These are phyloP conservation scores for Colletotrichum gloeosporioides DNA, from an alignment of 2,329 filamentous ascomycete species.

Conservation along the genomic window DNA sequence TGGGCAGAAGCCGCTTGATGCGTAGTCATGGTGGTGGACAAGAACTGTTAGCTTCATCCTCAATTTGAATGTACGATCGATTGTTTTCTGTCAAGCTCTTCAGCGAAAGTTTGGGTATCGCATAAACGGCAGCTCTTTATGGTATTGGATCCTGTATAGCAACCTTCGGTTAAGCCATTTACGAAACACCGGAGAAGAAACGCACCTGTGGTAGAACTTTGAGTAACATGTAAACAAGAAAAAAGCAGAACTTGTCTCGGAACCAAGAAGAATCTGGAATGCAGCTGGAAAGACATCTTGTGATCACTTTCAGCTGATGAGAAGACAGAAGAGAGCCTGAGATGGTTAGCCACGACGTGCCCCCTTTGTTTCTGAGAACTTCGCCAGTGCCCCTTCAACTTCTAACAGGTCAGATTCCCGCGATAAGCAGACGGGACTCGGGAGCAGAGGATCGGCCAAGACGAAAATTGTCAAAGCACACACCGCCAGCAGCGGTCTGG, in stretches of 20 bases:
- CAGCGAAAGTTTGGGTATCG: neutral
- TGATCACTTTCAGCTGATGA: neutral
- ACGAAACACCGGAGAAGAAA: neutral
- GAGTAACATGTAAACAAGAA: neutral
- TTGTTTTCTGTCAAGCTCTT: neutral
- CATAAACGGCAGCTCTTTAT: neutral
- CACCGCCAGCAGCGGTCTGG: neutral
- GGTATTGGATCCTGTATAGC: neutral
- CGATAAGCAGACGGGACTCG: neutral
- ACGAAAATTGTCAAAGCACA: neutral
- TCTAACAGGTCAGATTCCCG: neutral
- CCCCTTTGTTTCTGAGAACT: neutral
- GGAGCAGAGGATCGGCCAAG: neutral
- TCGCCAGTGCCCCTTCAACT: neutral
- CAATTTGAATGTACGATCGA: neutral
- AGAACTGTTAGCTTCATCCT: neutral
- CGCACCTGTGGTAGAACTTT: neutral
- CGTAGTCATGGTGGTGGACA: neutral
- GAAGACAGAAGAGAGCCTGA: neutral
- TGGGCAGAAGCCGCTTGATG: neutral
- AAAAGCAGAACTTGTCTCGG: neutral
- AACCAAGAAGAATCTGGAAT: neutral
- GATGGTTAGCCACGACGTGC: neutral
- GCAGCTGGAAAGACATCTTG: neutral
- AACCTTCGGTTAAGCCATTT: neutral